A percentile compares a stretch with the other conserved stretches of the same genome.
Evolutionary conservation across 2,329 filamentous ascomycete species (phyloP).

Genomic region (Massarina eburnea): DNA sequence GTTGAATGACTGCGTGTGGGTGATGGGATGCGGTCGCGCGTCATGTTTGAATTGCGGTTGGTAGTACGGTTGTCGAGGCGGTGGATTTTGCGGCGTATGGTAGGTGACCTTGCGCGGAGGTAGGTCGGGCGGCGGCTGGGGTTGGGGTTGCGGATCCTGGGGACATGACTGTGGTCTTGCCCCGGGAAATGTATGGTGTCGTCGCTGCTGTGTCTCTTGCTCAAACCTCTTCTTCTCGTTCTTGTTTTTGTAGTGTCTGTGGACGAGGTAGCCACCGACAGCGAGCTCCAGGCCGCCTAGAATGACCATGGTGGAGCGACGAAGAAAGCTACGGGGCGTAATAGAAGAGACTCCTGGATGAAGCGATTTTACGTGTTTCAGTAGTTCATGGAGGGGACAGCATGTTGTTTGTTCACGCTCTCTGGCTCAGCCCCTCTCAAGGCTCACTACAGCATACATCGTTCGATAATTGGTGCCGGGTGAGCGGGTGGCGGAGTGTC

Average conservation of each 20-base stretch:
- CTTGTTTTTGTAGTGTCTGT: conserved; percentile 40
- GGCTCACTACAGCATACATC: background rate
- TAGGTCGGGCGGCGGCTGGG: conserved; percentile 8
- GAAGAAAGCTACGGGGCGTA: conserved; percentile 4
- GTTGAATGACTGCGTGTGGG: conserved; percentile 26
- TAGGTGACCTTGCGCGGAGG: conserved; percentile 31
- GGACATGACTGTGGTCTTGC: conserved; percentile 18
- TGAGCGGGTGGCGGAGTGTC: conserved; percentile 13
- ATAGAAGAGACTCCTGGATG: background rate
- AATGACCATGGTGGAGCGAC: conserved; percentile 34
- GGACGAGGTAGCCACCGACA: conserved; percentile 37
- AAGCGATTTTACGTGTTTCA: background rate
- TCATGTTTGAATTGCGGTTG: conserved; percentile 18
- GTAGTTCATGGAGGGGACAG: background rate
- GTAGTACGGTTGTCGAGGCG: conserved; percentile 12
- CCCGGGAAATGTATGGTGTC: conserved; percentile 34
- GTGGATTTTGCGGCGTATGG: conserved; percentile 16
- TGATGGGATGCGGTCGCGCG: conserved; percentile 6
- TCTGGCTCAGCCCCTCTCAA: conserved; percentile 15
- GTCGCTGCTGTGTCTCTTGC: conserved; percentile 25
- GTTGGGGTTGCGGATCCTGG: conserved; percentile 12
- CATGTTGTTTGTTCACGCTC: background rate
- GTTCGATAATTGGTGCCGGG: conserved; percentile 9
- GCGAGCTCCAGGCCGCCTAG: conserved; percentile 43
- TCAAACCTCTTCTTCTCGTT: conserved; percentile 31